Conservation (phyloP, 495 filamentous ascomycete genomes). For the Penicillium herquei region DNA sequence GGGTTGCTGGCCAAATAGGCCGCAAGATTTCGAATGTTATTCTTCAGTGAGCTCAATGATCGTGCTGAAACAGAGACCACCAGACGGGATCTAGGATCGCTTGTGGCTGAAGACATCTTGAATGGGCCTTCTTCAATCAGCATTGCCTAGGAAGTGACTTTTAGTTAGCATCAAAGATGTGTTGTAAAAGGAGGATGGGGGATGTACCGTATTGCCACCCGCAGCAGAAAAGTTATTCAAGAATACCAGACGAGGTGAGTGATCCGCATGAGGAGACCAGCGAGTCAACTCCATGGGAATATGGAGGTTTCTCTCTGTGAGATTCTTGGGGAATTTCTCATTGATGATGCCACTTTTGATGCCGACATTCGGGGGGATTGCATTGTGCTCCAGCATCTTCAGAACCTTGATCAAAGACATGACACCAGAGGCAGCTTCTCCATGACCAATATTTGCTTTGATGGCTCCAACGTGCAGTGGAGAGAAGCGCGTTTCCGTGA, state of each 20-base stretch:
- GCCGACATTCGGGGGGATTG: constrained; percentile 19
- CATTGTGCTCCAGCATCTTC: constrained; percentile 6
- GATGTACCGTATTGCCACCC: constrained; percentile 27
- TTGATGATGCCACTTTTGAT: constrained; percentile 4
- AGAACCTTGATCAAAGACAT: constrained; percentile 18
- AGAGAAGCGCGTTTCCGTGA: neutral
- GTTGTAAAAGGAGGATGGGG: no score
- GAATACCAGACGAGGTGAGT: constrained; percentile 11
- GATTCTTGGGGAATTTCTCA: constrained; percentile 11
- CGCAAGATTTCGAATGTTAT: constrained; percentile 32
- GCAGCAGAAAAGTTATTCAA: constrained; percentile 42
- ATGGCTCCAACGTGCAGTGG: constrained; percentile 30
- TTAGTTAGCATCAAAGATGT: no score
- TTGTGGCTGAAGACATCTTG: no score
- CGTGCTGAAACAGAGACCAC: constrained; percentile 35
- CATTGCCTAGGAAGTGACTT: no score
- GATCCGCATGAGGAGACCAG: no score
- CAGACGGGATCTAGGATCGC: no score
- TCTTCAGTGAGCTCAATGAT: constrained; percentile 28
- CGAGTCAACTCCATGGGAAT: constrained; percentile 17
- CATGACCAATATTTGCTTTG: constrained; percentile 44
- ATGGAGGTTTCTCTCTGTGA: constrained; percentile 25
- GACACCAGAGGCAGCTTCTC: constrained; percentile 34
- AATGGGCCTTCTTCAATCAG: no score
- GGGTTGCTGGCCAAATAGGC: constrained; percentile 6